These are phyloP conservation scores for Taphrina deformans DNA, from an alignment of 1,139 yeast genomes.

Conservation along the genomic window DNA sequence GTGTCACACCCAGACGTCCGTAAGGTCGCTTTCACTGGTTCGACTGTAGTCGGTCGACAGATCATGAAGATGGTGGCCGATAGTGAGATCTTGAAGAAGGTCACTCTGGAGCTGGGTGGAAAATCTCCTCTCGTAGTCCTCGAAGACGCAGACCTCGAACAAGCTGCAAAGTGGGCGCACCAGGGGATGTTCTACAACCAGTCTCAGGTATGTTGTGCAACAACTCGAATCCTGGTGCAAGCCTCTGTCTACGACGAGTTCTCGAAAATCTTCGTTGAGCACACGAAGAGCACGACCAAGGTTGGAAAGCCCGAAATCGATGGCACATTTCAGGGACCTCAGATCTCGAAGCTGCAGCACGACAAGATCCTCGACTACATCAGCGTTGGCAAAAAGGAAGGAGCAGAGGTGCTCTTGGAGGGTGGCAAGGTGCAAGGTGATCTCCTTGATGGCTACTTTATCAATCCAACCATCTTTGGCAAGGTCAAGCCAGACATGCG, in stretches of 20 bases:
- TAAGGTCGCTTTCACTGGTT: conserved; percentile 87
- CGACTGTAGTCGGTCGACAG: conserved; percentile 76
- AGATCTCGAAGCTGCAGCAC: conserved; percentile 69
- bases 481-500: conserved; percentile 66
- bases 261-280: conserved; percentile 53
- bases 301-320: conserved; percentile 56
- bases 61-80: conserved; percentile 76
- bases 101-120: conserved; percentile 87
- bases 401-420: conserved; percentile 71
- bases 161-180: conserved; percentile 74
- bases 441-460: conserved; percentile 62
- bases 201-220: conserved; percentile 84
- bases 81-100: conserved; percentile 55
- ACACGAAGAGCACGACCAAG: conserved; percentile 57
- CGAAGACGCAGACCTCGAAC: conserved; percentile 75
- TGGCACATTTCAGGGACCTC: conserved; percentile 76
- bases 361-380: conserved; percentile 71
- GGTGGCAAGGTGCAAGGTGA: conserved; percentile 50
- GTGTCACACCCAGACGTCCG: conserved; percentile 67
- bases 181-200: conserved; percentile 67
- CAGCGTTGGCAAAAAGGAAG: conserved; percentile 68
- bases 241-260: conserved; percentile 63
- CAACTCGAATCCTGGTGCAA: conserved; percentile 72
- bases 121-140: conserved; percentile 90
- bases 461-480: conserved; percentile 76